phyloP scores from a whole-genome alignment of 1,284 basidiomycete genomes.

The Tilletia walkeri region DNA sequence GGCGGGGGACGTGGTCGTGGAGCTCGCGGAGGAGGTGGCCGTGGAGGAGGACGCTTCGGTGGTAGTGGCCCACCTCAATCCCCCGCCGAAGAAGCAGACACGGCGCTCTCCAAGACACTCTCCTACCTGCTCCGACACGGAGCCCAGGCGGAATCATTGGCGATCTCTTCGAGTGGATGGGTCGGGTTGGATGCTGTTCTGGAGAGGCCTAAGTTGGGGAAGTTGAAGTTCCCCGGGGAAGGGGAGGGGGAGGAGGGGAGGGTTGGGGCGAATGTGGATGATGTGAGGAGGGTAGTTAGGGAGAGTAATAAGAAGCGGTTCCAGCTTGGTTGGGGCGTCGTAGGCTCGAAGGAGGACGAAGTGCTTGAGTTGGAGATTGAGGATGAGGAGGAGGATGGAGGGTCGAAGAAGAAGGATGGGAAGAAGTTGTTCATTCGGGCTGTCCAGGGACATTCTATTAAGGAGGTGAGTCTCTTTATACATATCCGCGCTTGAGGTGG shows the following conservation, averaged over 20 bases:
- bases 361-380: constrained; percentile 21
- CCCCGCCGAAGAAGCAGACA: constrained; percentile 10
- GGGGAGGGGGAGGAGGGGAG: constrained; percentile 20
- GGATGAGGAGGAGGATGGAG: constrained; percentile 24
- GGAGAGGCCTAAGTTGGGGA: constrained; percentile 36
- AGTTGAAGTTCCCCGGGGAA: constrained; percentile 37
- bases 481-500: background rate
- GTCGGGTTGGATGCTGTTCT: constrained; percentile 66
- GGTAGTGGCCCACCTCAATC: background rate
- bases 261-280: constrained; percentile 21
- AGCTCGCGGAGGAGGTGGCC: background rate
- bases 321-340: constrained; percentile 24
- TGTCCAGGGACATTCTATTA: constrained; percentile 86
- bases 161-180: constrained; percentile 76
- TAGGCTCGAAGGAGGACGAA: background rate
- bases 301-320: constrained; percentile 51
- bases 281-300: constrained; percentile 36
- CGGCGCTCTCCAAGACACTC: constrained; percentile 71
- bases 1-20: background rate
- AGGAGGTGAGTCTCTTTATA: constrained; percentile 60
- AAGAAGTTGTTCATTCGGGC: constrained; percentile 68
- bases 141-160: constrained; percentile 70
- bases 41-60: background rate
- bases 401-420: background rate
- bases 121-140: constrained; percentile 83